Evolutionary conservation across 352 stramenopile species (phyloP).

Genomic region (Phytophthora sp.): DNA sequence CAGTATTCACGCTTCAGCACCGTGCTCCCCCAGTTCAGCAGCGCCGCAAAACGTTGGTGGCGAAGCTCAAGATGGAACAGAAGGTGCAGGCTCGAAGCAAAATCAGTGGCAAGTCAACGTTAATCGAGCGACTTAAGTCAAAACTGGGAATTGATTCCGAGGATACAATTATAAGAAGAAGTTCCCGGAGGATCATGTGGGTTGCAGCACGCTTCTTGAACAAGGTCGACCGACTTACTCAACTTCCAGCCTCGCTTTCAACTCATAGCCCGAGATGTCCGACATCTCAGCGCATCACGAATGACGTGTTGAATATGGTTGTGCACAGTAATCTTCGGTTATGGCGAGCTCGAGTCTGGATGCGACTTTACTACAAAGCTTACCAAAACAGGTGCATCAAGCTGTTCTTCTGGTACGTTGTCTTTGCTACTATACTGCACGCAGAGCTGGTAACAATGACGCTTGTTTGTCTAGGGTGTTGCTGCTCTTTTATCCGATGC

Average conservation of each 20-base stretch:
- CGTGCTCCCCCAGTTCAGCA: constrained; percentile 36
- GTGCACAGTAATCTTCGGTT: constrained; percentile 74
- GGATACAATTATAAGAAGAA: constrained; percentile 7
- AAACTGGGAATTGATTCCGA: constrained; percentile 22
- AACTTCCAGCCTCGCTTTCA: constrained; percentile 55
- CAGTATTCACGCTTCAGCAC: constrained; percentile 56
- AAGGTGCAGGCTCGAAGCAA: constrained; percentile 19
- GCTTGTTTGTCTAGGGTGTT: constrained; percentile 46
- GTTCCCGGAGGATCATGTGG: constrained; percentile 17
- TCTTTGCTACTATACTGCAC: background rate
- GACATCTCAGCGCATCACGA: constrained; percentile 56
- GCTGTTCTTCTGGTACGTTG: constrained; percentile 66
- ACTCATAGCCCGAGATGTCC: constrained; percentile 53
- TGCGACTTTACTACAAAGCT: constrained; percentile 73
- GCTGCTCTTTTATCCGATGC: constrained; percentile 72
- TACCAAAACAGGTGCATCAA: constrained; percentile 86
- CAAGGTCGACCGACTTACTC: constrained; percentile 32
- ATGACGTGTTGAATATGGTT: constrained; percentile 64
- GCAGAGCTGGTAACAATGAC: background rate
- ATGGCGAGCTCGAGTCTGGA: constrained; percentile 68
- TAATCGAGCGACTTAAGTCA: constrained; percentile 38
- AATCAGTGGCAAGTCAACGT: constrained; percentile 20
- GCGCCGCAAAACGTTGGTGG: constrained; percentile 45
- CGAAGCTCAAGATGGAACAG: constrained; percentile 51
- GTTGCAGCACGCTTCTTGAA: constrained; percentile 29